A percentile compares a stretch with the other conserved stretches of the same genome.
Conservation (phyloP, 1,284 basidiomycete species). For the Ceratobasidium sp. region DNA sequence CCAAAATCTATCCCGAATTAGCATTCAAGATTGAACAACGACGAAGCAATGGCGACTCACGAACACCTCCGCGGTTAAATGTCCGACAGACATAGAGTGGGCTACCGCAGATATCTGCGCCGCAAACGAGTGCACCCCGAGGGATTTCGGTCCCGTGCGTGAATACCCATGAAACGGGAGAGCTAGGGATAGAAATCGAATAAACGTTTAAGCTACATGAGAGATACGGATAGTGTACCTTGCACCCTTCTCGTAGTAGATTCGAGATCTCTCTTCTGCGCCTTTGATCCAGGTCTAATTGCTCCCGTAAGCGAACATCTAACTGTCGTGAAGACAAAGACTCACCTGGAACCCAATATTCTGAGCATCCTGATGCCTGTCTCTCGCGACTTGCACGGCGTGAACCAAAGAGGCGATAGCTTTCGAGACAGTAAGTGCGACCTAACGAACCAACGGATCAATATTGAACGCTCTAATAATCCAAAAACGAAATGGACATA, state of each 20-base stretch:
- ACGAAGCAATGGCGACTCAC: slow-evolving; percentile 2
- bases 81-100: slow-evolving; percentile 36
- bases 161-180: slow-evolving; percentile 27
- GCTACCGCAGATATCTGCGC: slow-evolving; percentile 21
- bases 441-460: background rate
- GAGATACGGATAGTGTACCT: background rate
- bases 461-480: background rate
- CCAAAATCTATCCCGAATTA: slow-evolving; percentile 17
- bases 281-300: slow-evolving; percentile 22
- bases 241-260: slow-evolving; percentile 18
- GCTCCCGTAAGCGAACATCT: background rate
- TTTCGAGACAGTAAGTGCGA: background rate
- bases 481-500: background rate
- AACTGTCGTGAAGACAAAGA: background rate
- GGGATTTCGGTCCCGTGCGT: slow-evolving; percentile 36
- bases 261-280: slow-evolving; percentile 14
- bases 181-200: background rate
- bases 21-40: background rate
- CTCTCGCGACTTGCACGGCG: background rate
- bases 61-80: slow-evolving; percentile 31
- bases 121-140: background rate
- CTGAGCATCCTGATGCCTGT: slow-evolving; percentile 4
- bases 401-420: background rate
- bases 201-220: background rate
- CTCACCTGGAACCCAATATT: slow-evolving; percentile 32